Conservation (phyloP, 495 filamentous ascomycete species). For the Glonium stellatum region DNA sequence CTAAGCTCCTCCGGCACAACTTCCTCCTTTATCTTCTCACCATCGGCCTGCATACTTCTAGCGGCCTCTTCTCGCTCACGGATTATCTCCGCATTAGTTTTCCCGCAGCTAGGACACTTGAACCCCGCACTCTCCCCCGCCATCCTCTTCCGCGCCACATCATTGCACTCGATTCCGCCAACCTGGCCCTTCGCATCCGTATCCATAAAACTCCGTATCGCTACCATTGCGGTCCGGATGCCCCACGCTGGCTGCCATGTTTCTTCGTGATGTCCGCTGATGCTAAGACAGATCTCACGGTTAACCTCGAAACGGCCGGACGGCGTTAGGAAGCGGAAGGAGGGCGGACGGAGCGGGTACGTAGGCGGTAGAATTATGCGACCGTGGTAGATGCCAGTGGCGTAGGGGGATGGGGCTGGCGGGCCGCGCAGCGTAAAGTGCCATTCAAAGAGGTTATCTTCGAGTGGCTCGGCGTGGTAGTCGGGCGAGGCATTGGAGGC, state of each 20-base stretch:
- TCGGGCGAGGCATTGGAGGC: conserved; percentile 67
- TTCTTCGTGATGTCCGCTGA: conserved; percentile 93
- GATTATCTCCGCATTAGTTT: conserved; percentile 66
- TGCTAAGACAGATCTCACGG: conserved; percentile 90
- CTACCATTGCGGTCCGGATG: conserved; percentile 69
- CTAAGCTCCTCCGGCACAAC: conserved; percentile 44
- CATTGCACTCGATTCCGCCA: conserved; percentile 72
- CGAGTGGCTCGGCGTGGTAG: conserved; percentile 73
- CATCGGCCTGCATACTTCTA: conserved; percentile 32
- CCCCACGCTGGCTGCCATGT: conserved; percentile 99
- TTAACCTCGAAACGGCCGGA: conserved; percentile 92
- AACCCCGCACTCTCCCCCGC: conserved; percentile 56
- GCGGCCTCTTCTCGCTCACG: conserved; percentile 38
- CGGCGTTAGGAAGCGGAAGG: conserved; percentile 90
- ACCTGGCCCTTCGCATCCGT: conserved; percentile 71
- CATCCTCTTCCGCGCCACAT: conserved; percentile 54
- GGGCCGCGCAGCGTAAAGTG: conserved; percentile 96
- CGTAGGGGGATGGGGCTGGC: conserved; percentile 71
- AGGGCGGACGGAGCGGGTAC: conserved; percentile 84
- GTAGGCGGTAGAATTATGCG: conserved; percentile 82
- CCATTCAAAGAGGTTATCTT: conserved; percentile 94
- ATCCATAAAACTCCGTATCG: conserved; percentile 67
- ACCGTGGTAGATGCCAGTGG: conserved; percentile 82
- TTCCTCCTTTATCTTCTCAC: conserved; percentile 32
- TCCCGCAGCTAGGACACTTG: conserved; percentile 59